phyloP scores from a whole-genome alignment of 1,284 basidiomycete genomes.

The Heterobasidion irregulare region DNA sequence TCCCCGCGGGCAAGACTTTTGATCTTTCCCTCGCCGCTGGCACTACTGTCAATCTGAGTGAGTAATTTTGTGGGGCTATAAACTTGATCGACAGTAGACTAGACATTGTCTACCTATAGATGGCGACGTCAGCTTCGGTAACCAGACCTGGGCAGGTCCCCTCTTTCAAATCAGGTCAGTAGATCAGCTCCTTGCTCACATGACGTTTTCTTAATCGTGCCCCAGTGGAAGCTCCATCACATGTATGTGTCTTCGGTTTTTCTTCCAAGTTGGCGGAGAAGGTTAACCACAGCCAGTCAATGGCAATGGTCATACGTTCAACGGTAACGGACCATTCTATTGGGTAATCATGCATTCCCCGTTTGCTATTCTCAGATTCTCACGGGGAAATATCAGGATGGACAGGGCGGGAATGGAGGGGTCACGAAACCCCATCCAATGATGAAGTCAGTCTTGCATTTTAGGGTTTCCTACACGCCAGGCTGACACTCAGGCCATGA shows the following conservation, averaged over 20 bases:
- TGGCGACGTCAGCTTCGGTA: conserved; percentile 24
- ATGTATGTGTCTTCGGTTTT: conserved; percentile 13
- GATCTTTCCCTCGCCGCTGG: conserved; percentile 17
- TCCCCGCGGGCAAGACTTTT: conserved; percentile 24
- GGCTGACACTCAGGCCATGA: background rate
- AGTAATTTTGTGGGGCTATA: conserved; percentile 8
- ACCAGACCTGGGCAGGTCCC: conserved; percentile 24
- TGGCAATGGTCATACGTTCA: conserved; percentile 31
- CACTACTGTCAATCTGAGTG: conserved; percentile 30
- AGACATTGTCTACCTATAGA: conserved; percentile 10
- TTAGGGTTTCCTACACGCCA: background rate
- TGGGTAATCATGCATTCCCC: conserved; percentile 19
- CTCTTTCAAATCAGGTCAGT: conserved; percentile 20
- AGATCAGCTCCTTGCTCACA: background rate
- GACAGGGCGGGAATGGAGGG: conserved; percentile 28
- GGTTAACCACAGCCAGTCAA: conserved; percentile 19
- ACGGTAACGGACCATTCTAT: conserved; percentile 31
- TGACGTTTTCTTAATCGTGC: background rate
- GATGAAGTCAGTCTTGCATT: conserved; percentile 19
- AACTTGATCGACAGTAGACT: background rate
- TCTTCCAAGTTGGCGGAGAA: background rate
- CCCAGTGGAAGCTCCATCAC: conserved; percentile 18
- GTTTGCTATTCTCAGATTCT: background rate
- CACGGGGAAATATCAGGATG: conserved; percentile 20
- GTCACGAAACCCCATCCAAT: conserved; percentile 30